Evolutionary conservation across 805 yeast genomes (phyloP), one percentile per base, ranked within the genome.

Genomic region (Barnettozyma pratensis): DNA sequence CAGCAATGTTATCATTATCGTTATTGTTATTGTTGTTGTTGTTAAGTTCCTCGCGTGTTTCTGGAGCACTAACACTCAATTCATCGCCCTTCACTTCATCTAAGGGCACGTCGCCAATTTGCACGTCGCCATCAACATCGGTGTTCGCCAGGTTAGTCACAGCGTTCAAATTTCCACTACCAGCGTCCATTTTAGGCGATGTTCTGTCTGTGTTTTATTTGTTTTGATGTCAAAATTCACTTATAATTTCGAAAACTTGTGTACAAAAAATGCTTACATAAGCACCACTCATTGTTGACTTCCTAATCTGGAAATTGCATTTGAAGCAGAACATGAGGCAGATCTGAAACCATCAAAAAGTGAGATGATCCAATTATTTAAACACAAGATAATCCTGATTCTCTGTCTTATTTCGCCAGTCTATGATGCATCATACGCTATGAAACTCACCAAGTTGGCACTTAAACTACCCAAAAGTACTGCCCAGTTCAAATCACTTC

Each of bases 371-470:
- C 19, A 19, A 19, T 19, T 19, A 19, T 19, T 19, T 19, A 19
- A 19, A 3, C 19, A 19, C 19, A 19, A 19, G 19, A 19, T 19
- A 19, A 19, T 19, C 19, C 19, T 19, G 19, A 19, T 19, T 19
- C 3, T 19, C 19, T 19, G 19, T 19, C 19, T 19, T 19, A 19
- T 19, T 19, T 19, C 41, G 25, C 12, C 41, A 7, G 26, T 38
- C 19, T 11, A n/a, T 12, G 14, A 6, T 8, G 27, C 10, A 37
- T 14, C 14, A 19, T 19, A 7, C 7, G 8, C 30, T 12, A 42
- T 35, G 41, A 41, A 37, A 28, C 28, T 44, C 26, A 31, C 32
- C n/a, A 46, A 46, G 37, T 6, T 46, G 25, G 27, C 49, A n/a
- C 26, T 46, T 12, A 41, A n/a, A 7, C 38, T 46, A 7, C 49